Evolutionary conservation across 1,284 basidiomycete genomes (phyloP), one percentile per base, ranked within the genome.

Genomic region (Coniferiporia sulphurascens): DNA sequence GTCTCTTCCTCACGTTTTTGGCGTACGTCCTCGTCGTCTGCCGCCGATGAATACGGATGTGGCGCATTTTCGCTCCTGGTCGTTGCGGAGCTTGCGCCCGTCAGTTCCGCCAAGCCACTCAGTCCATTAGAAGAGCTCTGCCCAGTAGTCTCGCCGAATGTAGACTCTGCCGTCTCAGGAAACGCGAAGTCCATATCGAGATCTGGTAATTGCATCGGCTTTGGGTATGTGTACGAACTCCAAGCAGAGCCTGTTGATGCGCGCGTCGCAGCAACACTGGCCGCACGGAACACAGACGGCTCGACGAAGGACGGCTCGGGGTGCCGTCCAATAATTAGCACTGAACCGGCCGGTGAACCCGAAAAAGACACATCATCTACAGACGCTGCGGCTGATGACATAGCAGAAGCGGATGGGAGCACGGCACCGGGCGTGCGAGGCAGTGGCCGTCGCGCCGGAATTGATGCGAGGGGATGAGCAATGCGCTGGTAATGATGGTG

Each of bases 251-350:
- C 61, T 15, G 61, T 62, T 17, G 51, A 55, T 15, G 61, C 61
- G 12, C 61, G 52, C 52, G 61, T 62, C 36, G 61, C 61, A 1
- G 61, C 61, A 17, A 62, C 61, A 35, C 61, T 62, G 22, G 61
- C 61, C 19, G 61, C 61, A 8, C 48, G 32, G 50, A 51, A 55
- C 44, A 62, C 19, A 10, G 36, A 45, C 19, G 54, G 53, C 21
- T 62, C 61, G 3, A 48, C 52, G 34, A 62, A 59, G 27, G 52
- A 55, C n/a, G 61, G 61, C 41, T 62, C 61, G 34, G 46, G 36
- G 8, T 36, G 27, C 12, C 49, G 55, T 17, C 49, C 43, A 36
- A 62, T 62, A 35, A 62, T 51, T 22, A 62, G 22, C n/a, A 62
- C 51, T 13, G 51, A 55, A 7, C 58, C 58, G 13, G 52, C 54